Evolutionary conservation across 2,329 filamentous ascomycete species (phyloP), one percentile per base, ranked within the genome.

Genomic region (Calonectria henricotiae): DNA sequence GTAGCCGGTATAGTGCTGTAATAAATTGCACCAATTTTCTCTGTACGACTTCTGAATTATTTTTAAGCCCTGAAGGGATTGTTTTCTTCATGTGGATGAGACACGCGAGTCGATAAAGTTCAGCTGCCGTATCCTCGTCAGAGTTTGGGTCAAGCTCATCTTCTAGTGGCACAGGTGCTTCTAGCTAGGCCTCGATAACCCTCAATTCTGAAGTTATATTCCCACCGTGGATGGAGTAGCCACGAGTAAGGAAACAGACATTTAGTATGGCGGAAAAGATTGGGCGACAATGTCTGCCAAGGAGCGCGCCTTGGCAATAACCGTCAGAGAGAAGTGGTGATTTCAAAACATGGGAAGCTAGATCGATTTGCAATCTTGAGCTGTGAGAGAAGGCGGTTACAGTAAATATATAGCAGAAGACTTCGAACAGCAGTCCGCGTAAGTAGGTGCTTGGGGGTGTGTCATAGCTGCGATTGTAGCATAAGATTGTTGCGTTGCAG

Each of bases 401-500:
- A 2, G 39, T 44, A 15, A 61, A 61, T n/a, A 61, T 13, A 20
- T 61, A 61, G 39, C 23, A 44, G 20, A 61, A 61, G 1, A 61
- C 27, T 32, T 61, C 55, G 5, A 61, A 32, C 13, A 61, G 13
- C 4, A 61, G 55, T 4, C 55, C 55, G 1, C 55, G 55, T 5
- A 44, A 12, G 9, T 43, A 20, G 1, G 25, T 41, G 5, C 20
- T 6, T 2, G 23, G 25, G 1, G 25, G 23, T 4, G 8, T 8
- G 15, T 30, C 39, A n/a, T 32, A 44, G 4, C 37, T 11, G 6
- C 55, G 39, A 8, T 30, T 27, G 15, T 43, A 43, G 41, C 55
- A 61, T 23, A 61, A 23, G 8, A 44, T 61, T n/a, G 55, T 35
- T 4, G 55, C 55, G 55, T 35, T 4, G 55, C 55, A 30, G 55